Evolutionary conservation across 768 basidiomycete genomes (phyloP).

Genomic region (Lentinus brumalis): DNA sequence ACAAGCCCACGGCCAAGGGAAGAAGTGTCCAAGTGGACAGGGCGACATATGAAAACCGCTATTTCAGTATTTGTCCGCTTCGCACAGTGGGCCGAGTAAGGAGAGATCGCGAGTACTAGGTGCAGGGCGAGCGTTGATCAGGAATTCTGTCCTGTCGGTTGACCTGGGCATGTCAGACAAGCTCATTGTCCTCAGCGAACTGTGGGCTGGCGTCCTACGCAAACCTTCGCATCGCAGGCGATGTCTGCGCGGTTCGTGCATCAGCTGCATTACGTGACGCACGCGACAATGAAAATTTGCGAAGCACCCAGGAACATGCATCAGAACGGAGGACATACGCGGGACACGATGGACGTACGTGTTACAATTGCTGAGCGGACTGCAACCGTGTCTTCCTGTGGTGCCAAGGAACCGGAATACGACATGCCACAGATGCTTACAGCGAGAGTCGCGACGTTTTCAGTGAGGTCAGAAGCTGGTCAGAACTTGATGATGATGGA

Average conservation of each 20-base stretch:
- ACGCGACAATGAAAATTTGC: no score
- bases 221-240: background rate
- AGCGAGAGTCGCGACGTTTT: background rate
- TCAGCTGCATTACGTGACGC: conserved; percentile 1
- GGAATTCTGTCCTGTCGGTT: background rate
- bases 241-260: background rate
- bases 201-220: background rate
- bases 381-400: background rate
- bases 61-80: background rate
- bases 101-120: background rate
- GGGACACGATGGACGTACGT: background rate
- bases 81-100: background rate
- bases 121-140: background rate
- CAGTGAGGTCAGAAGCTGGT: background rate
- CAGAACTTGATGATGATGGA: background rate
- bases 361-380: background rate
- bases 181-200: background rate
- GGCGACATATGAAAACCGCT: background rate
- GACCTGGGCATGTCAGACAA: background rate
- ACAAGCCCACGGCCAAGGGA: background rate
- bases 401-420: background rate
- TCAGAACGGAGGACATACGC: background rate
- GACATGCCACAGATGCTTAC: background rate
- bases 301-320: background rate
- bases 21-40: background rate